These are phyloP conservation scores for Cyanidium caldarium DNA, from an alignment of 23 red algal species.

Conservation along the genomic window DNA sequence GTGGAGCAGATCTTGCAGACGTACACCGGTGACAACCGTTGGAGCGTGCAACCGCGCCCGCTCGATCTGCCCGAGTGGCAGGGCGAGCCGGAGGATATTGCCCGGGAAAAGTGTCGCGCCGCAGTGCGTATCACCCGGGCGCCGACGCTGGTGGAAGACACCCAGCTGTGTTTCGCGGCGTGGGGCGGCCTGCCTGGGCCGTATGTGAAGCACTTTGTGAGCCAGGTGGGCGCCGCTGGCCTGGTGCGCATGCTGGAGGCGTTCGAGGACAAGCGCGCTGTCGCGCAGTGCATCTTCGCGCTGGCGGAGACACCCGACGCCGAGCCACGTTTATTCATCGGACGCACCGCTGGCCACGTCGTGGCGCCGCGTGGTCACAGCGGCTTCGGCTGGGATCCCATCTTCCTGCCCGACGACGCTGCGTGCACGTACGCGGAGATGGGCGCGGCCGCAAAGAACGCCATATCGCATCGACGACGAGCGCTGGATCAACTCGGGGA, in stretches of 20 bases:
- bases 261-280: slow-evolving; percentile 66
- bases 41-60: not conserved
- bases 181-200: slow-evolving; percentile 74
- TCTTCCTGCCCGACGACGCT: slow-evolving; percentile 74
- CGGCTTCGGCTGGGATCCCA: slow-evolving; percentile 90
- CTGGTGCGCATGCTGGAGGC: slow-evolving; percentile 48
- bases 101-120: slow-evolving; percentile 31
- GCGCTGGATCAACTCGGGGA: slow-evolving; percentile 28
- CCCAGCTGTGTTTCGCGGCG: slow-evolving; percentile 60
- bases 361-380: slow-evolving; percentile 30
- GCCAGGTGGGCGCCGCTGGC: slow-evolving; percentile 51
- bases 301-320: not conserved
- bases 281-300: slow-evolving; percentile 74
- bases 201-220: slow-evolving; percentile 87
- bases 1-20: slow-evolving; percentile 38
- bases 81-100: slow-evolving; percentile 59
- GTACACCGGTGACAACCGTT: not conserved
- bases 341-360: slow-evolving; percentile 43
- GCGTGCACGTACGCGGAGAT: slow-evolving; percentile 79
- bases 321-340: slow-evolving; percentile 19
- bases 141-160: slow-evolving; percentile 79
- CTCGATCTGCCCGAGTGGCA: slow-evolving; percentile 87
- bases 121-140: slow-evolving; percentile 34
- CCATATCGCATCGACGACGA: slow-evolving; percentile 62
- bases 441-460: slow-evolving; percentile 60